Evolutionary conservation across 345 rosid genomes (phyloP), one percentile per base, ranked within the genome.

Genomic region (Eucalyptus curtisii): DNA sequence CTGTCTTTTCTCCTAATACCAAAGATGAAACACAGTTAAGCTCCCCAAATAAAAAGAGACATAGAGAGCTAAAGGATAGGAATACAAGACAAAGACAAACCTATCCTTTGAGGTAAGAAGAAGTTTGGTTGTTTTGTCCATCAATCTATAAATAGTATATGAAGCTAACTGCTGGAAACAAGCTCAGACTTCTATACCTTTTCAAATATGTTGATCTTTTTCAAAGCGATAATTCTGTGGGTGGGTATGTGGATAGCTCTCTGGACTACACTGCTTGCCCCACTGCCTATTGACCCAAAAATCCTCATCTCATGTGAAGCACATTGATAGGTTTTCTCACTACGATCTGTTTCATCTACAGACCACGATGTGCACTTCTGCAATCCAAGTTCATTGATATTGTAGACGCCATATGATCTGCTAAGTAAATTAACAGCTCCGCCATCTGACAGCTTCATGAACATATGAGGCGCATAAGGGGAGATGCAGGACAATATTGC

Each of bases 261-360:
- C 92, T 95, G 99, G 91, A 97, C 99, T 88, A 97, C 98, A 64
- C 99, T 97, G 91, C 99, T 97, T 42, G 99, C 99, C 66, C 99
- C 99, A 86, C 96, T 96, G 44, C 99, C 99, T 82, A 97, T 97
- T 84, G 99, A 96, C 89, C 99, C 99, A 86, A 95, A 97, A 88
- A 94, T 91, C 88, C 96, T 92, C 99, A 97, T 97, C 92, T 97
- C 99, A 84, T 94, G 92, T 15, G 99, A 97, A 86, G 99, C 99
- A 94, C 99, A 96, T 81, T 91, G 93, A 90, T 95, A 97, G 1
- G 97, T 96, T 71, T 95, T 97, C 92, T 96, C 98, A 0, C 90
- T 89, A 40, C 90, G 93, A 66, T 96, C 99, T 0, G 93, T 87
- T 86, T 95, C 97, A 44, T 94, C 96, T 57, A 91, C 91, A 11